phyloP scores from a whole-genome alignment of 2,329 filamentous ascomycete genomes.

The Cytospora mali region DNA sequence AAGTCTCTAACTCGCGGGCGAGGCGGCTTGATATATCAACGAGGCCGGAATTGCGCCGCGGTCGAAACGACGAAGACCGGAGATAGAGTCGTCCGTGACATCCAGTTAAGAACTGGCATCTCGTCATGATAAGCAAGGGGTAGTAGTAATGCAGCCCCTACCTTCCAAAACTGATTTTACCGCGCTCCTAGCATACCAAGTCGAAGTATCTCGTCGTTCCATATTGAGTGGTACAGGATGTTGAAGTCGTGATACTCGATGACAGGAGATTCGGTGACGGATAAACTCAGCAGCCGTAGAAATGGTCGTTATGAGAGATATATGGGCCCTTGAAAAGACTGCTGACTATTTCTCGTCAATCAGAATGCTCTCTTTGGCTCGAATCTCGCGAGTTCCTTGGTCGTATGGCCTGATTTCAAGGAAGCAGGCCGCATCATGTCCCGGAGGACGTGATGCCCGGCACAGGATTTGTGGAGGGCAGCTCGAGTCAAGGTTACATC shows the following conservation, averaged over 20 bases:
- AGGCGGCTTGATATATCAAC: conserved; percentile 31
- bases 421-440: conserved; percentile 9
- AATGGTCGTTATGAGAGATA: not conserved
- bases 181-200: conserved; percentile 2
- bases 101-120: conserved; percentile 17
- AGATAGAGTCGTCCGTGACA: conserved; percentile 21
- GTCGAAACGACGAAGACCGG: conserved; percentile 31
- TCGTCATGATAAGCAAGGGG: conserved; percentile 26
- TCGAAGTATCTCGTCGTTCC: conserved; percentile 3
- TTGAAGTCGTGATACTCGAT: conserved; percentile 7
- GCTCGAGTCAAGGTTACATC: conserved; percentile 20
- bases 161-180: not conserved
- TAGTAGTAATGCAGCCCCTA: conserved; percentile 8
- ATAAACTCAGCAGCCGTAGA: not conserved
- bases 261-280: not conserved
- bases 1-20: conserved; percentile 14
- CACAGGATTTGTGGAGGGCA: conserved; percentile 9
- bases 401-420: not conserved
- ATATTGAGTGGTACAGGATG: conserved; percentile 2
- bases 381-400: not conserved
- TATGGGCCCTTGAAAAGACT: not conserved
- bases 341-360: conserved; percentile 25
- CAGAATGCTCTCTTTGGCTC: not conserved
- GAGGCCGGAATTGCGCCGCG: conserved; percentile 42
- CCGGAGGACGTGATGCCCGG: conserved; percentile 24